Conservation (phyloP, 2,329 filamentous ascomycete species). For the Rugonectria rugulosa region DNA sequence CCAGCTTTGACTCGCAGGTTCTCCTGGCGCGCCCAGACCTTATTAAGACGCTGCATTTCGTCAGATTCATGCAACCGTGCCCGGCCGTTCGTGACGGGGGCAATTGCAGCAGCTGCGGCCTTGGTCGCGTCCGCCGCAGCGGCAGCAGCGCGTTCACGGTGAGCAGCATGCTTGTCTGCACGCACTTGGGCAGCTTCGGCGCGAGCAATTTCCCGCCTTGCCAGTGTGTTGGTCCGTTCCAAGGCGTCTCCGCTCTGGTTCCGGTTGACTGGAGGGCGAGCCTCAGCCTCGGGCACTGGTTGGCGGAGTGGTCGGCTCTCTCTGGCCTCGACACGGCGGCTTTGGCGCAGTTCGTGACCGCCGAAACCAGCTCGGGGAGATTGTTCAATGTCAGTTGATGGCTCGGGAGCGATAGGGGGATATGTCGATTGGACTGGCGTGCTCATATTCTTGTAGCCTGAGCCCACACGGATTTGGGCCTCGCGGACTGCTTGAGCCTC, state of each 20-base stretch:
- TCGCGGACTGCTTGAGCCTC: conserved; percentile 60
- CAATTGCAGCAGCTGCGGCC: conserved; percentile 40
- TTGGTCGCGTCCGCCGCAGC: conserved; percentile 44
- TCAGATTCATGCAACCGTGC: conserved; percentile 54
- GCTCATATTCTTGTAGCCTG: conserved; percentile 38
- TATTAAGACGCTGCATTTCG: conserved; percentile 60
- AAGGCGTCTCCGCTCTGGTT: conserved; percentile 43
- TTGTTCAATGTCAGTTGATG: conserved; percentile 26
- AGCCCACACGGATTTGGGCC: conserved; percentile 53
- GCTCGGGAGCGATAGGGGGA: conserved; percentile 27
- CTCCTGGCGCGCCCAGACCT: conserved; percentile 64
- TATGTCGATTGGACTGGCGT: conserved; percentile 35
- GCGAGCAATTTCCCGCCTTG: conserved; percentile 60
- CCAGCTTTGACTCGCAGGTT: conserved; percentile 52
- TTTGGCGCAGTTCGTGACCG: conserved; percentile 53
- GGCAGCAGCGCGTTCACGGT: conserved; percentile 48
- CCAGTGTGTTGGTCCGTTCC: conserved; percentile 58
- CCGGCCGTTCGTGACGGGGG: conserved; percentile 38
- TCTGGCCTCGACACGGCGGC: conserved; percentile 49
- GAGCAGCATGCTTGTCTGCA: conserved; percentile 56
- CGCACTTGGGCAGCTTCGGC: conserved; percentile 60
- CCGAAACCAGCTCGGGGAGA: conserved; percentile 32
- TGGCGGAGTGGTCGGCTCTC: conserved; percentile 41
- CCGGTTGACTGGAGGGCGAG: conserved; percentile 29
- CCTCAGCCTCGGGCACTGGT: conserved; percentile 32